Evolutionary conservation across 768 basidiomycete genomes (phyloP).

Genomic region (Mycena crocata): DNA sequence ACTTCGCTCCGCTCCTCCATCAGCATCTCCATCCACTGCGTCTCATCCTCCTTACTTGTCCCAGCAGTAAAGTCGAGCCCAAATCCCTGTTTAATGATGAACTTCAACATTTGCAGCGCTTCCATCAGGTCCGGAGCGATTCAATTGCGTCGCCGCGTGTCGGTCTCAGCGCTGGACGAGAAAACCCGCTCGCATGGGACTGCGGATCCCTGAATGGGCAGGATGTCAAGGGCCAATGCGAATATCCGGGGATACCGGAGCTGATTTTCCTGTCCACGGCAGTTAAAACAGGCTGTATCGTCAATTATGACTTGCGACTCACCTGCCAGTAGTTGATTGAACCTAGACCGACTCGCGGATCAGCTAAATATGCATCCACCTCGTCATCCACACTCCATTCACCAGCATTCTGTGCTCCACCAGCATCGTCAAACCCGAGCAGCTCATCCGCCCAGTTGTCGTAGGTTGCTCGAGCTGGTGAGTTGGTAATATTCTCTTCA

Average conservation of each 20-base stretch:
- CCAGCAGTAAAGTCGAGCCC: neutral
- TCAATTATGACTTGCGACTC: neutral
- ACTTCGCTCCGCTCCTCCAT: neutral
- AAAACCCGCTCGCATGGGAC: neutral
- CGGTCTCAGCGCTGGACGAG: neutral
- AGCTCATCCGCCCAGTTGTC: slow-evolving; percentile 2
- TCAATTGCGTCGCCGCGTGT: neutral
- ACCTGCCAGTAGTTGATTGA: slow-evolving; percentile 4
- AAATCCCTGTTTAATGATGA: neutral
- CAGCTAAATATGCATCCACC: neutral
- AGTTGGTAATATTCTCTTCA: neutral
- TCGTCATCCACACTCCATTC: slow-evolving; percentile 4
- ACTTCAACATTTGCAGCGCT: neutral
- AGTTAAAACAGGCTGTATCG: neutral
- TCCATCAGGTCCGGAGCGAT: neutral
- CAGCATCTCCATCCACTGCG: neutral
- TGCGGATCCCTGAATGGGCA: neutral
- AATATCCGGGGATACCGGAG: neutral
- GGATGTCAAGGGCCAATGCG: neutral
- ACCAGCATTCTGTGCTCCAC: neutral
- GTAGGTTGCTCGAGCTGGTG: neutral
- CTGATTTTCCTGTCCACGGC: neutral
- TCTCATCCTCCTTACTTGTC: neutral
- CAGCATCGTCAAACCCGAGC: neutral
- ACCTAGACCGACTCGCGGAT: neutral